Evolutionary conservation across 164 flowering plant genomes (phyloP).

Genomic region (Tinospora cordifolia): DNA sequence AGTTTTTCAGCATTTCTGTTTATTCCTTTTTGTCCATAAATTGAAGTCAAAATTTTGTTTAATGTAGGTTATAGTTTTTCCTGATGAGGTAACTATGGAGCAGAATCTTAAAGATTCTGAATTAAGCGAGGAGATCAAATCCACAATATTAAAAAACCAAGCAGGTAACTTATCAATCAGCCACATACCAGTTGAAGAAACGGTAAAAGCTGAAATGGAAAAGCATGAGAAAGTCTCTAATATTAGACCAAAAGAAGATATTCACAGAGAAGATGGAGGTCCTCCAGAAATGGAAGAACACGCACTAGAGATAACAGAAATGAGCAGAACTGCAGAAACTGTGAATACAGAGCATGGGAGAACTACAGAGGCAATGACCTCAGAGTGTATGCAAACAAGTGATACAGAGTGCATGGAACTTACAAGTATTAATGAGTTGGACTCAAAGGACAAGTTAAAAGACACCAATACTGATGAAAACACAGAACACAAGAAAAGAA

Average conservation of each 20-base stretch:
- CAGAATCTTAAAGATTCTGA: conserved; percentile 9
- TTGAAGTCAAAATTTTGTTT: not conserved
- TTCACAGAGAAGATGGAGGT: conserved; percentile 10
- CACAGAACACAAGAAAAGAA: not conserved
- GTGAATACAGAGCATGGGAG: conserved; percentile 10
- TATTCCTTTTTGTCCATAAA: not conserved
- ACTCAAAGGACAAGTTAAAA: conserved; percentile 3
- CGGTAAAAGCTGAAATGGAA: conserved; percentile 3
- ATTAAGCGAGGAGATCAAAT: conserved; percentile 6
- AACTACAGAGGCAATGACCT: conserved; percentile 5
- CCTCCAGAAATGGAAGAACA: conserved; percentile 11
- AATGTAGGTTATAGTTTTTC: conserved; percentile 1
- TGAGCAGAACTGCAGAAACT: conserved; percentile 1
- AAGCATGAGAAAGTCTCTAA: conserved; percentile 2
- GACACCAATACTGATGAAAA: not conserved
- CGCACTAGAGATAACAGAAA: conserved; percentile 5
- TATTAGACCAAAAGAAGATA: conserved; percentile 12
- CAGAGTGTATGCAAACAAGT: conserved; percentile 10
- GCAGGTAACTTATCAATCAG: not conserved
- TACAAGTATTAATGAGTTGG: not conserved
- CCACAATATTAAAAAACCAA: conserved; percentile 2
- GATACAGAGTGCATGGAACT: conserved; percentile 7
- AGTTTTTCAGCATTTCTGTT: not conserved
- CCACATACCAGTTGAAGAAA: conserved; percentile 9
- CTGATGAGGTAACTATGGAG: conserved; percentile 7